phyloP scores from a whole-genome alignment of 768 basidiomycete genomes.

The Calocybe indica region DNA sequence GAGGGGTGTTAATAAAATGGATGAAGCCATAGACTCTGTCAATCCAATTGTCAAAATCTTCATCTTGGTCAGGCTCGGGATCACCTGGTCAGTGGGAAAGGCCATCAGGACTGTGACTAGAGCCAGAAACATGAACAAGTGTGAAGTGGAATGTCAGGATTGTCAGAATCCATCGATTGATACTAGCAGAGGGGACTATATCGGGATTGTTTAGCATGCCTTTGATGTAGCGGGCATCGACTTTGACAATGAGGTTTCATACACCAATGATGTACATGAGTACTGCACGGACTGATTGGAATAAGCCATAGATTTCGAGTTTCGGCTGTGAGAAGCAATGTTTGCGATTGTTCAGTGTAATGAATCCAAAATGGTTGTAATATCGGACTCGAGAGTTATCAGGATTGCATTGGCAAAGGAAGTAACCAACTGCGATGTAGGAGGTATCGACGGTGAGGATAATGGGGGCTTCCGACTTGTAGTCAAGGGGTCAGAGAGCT shows the following conservation, averaged over 20 bases:
- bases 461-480: neutral
- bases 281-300: conserved; percentile 12
- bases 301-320: conserved; percentile 31
- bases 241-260: conserved; percentile 24
- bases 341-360: conserved; percentile 28
- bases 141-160: conserved; percentile 28
- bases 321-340: conserved; percentile 32
- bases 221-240: conserved; percentile 25
- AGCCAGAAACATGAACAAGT: conserved; percentile 21
- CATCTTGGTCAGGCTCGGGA: neutral
- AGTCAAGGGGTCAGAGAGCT: conserved; percentile 12
- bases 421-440: conserved; percentile 26
- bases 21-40: neutral
- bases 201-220: conserved; percentile 30
- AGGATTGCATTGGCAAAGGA: conserved; percentile 26
- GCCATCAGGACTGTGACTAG: conserved; percentile 6
- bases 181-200: conserved; percentile 23
- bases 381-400: conserved; percentile 7
- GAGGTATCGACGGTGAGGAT: conserved; percentile 14
- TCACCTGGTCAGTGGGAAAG: neutral
- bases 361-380: conserved; percentile 30
- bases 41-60: neutral
- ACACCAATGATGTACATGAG: conserved; percentile 14
- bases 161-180: conserved; percentile 30
- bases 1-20: neutral